A percentile compares a stretch with the other conserved stretches of the same genome.
Evolutionary conservation across 352 stramenopile species (phyloP).

Genomic region (Globisporangium paroecandrum): DNA sequence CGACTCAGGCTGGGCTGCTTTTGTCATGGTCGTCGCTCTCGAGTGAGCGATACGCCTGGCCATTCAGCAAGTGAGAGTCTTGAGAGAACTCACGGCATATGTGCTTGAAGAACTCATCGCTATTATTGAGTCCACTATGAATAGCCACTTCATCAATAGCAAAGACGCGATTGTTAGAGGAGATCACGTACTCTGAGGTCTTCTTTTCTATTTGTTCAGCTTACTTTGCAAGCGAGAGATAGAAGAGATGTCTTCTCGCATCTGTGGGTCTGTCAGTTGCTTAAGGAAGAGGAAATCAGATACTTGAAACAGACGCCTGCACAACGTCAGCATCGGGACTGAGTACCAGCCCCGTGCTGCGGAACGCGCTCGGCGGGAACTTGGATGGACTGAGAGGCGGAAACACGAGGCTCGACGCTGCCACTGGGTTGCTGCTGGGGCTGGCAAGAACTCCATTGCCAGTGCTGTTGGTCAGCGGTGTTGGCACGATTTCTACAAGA

Average conservation of each 20-base stretch:
- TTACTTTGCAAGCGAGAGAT: neutral
- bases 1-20: neutral
- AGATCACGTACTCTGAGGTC: neutral
- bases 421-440: constrained; percentile 6
- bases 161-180: neutral
- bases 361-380: constrained; percentile 33
- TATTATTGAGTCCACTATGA: constrained; percentile 2
- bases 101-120: neutral
- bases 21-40: neutral
- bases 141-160: neutral
- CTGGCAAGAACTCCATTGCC: neutral
- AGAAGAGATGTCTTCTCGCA: neutral
- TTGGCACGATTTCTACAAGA: neutral
- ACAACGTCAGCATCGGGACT: neutral
- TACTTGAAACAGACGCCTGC: constrained; percentile 16
- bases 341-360: constrained; percentile 15
- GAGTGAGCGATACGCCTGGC: neutral
- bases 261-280: neutral
- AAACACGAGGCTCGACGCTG: constrained; percentile 14
- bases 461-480: neutral
- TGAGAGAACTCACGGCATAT: neutral
- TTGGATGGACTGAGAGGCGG: constrained; percentile 33
- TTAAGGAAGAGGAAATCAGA: constrained; percentile 4
- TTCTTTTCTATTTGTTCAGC: neutral
- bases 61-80: neutral